Evolutionary conservation across 2,329 filamentous ascomycete genomes (phyloP).

Genomic region (Beauveria bassiana): DNA sequence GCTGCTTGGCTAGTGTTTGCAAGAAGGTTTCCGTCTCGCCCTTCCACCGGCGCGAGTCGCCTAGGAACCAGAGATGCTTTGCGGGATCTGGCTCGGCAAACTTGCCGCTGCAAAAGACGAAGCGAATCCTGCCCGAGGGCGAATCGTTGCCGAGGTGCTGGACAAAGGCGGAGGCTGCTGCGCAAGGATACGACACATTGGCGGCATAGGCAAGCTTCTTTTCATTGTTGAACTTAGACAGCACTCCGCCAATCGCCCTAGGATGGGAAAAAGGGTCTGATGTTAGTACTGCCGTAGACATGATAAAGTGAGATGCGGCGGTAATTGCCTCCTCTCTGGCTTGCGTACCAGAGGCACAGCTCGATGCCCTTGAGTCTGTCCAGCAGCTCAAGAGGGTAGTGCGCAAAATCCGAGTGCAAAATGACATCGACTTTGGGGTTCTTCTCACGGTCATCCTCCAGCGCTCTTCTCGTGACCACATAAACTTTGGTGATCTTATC

Average conservation of each 20-base stretch:
- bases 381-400: conserved; percentile 35
- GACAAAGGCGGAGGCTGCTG: conserved; percentile 50
- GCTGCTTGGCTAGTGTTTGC: conserved; percentile 28
- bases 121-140: conserved; percentile 29
- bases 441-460: conserved; percentile 33
- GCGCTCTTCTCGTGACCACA: conserved; percentile 40
- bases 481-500: conserved; percentile 43
- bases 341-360: conserved; percentile 55
- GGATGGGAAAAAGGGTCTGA: too few species aligned
- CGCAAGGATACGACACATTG: conserved; percentile 52
- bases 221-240: conserved; percentile 38
- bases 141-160: conserved; percentile 23
- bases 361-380: conserved; percentile 41
- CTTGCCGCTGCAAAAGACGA: conserved; percentile 35
- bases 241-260: conserved; percentile 36
- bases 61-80: conserved; percentile 27
- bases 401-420: conserved; percentile 44
- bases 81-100: conserved; percentile 26
- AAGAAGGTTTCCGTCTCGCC: conserved; percentile 33
- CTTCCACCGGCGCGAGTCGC: conserved; percentile 30
- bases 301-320: background rate
- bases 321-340: background rate
- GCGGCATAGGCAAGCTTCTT: conserved; percentile 40
- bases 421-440: conserved; percentile 43
- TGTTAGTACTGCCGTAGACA: background rate